phyloP scores from a whole-genome alignment of 768 basidiomycete genomes.

The Phylloporus rhodoxanthus region DNA sequence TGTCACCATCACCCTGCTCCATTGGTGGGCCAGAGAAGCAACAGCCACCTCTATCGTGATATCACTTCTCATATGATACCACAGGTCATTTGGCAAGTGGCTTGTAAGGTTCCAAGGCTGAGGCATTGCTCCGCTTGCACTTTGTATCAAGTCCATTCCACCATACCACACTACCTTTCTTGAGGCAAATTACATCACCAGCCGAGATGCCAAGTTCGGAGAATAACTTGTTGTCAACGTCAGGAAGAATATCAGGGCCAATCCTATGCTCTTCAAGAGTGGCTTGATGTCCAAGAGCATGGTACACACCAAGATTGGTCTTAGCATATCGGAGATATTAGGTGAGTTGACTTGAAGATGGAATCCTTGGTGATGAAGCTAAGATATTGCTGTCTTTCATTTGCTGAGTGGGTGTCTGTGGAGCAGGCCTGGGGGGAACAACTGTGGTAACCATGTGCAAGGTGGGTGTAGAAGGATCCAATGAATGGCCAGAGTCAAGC shows the following conservation, averaged over 20 bases:
- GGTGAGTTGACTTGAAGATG: background rate
- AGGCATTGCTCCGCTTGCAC: background rate
- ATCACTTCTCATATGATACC: background rate
- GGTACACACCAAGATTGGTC: background rate
- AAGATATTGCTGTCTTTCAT: background rate
- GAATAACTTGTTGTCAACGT: background rate
- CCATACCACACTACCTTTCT: background rate
- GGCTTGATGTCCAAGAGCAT: background rate
- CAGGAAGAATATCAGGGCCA: background rate
- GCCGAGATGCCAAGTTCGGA: background rate
- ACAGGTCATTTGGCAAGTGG: background rate
- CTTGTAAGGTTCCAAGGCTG: background rate
- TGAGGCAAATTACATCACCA: background rate
- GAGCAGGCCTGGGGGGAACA: background rate
- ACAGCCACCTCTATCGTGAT: background rate
- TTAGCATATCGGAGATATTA: background rate
- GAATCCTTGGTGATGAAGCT: background rate
- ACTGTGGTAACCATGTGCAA: too few relatives aligned
- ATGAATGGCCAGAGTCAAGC: too few relatives aligned
- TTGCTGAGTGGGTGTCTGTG: background rate
- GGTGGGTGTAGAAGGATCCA: too few relatives aligned
- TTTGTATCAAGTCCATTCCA: constrained; percentile 2
- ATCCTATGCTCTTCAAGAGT: background rate
- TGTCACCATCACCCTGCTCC: background rate
- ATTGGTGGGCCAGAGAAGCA: constrained; percentile 1